Base-by-base conservation (phyloP, 1,139 yeast species). In the Arxiozyma heterogenica region DNA sequence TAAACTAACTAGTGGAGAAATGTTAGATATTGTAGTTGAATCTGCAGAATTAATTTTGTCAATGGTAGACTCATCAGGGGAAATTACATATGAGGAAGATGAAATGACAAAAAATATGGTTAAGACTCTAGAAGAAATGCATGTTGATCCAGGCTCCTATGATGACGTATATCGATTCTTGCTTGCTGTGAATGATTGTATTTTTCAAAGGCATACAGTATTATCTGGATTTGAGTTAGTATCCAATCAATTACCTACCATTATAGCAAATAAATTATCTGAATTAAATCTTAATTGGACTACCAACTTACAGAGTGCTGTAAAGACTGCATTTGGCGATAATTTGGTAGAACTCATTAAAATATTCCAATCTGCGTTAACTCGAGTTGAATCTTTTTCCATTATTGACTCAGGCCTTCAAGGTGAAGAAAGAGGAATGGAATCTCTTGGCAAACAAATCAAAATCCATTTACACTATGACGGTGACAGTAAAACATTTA, bases 191-290 rank as follows among this genome's bases (percentile, higher is more conserved):
- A 71, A 73, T 23, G 48, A 52, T 6, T 59, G 69, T 4, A 58
- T 79, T 39, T 70, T 71, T 25, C 58, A 60, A 23, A 63, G 62
- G 3, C 63, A 71, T 0, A 65, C 74, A 11, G 62, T 67, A 0
- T 69, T 86, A 6, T 86, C 95, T 0, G 84, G 94, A 58, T 88
- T 84, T 71, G 96, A 89, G 65, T 72, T 90, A 46, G 75, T 83
- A 15, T 78, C 86, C 2, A 85, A 91, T 0, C 91, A 91, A 0
- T 68, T 87, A 7, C 75, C 86, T 22, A 75, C 74, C 8, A 64
- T 75, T 0, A 68, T 89, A 44, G 68, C 80, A 1, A 56, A 63
- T 6, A 44, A 53, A 18, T 21, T 57, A 17, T 34, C 42, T 9
- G 30, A 25, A 4, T 38, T n/a, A 15, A n/a, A 17, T 3, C 5